Evolutionary conservation across 257 asterid genomes (phyloP), one percentile per base, ranked within the genome.

Genomic region (Nyctanthes arbortristis): DNA sequence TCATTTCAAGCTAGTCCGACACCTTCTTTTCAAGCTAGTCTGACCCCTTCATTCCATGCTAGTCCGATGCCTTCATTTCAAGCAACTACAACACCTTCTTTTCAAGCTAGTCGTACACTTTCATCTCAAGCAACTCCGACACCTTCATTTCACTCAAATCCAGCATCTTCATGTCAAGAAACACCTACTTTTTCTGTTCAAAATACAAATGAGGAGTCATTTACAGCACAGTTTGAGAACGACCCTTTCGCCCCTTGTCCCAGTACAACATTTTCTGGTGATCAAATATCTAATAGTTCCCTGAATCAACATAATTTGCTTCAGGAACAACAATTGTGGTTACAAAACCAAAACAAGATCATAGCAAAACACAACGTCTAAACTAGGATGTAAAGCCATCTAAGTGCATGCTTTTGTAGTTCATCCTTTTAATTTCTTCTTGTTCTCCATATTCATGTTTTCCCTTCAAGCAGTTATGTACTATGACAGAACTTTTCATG

Each of bases 331-430:
- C 76, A 85, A 14, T 13, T 82, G 82, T 88, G 96, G 97, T 75
- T 90, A 79, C 92, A 86, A 58, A 79, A 90, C 73, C 94, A 90
- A 71, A 84, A 83, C 78, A 90, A 84, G 84, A 90, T 88, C 61
- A 75, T 88, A 65, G 89, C 83, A 28, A 90, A 88, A 79, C 81
- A 82, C 69, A 63, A 34, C 67, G 67, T 80, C 34, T 86, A 68
- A 16, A 34, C 30, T 66, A n/a, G n/a, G n/a, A n/a, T n/a, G n/a
- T n/a, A n/a, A n/a, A n/a, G n/a, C n/a, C n/a, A n/a, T n/a, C n/a
- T n/a, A n/a, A n/a, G n/a, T n/a, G n/a, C n/a, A n/a, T n/a, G n/a
- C n/a, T n/a, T n/a, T n/a, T n/a, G n/a, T n/a, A n/a, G n/a, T n/a
- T n/a, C n/a, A n/a, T n/a, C n/a, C n/a, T n/a, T n/a, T n/a, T n/a